Evolutionary conservation across 2,329 filamentous ascomycete genomes (phyloP).

Genomic region (Cryphonectria carpinicola): DNA sequence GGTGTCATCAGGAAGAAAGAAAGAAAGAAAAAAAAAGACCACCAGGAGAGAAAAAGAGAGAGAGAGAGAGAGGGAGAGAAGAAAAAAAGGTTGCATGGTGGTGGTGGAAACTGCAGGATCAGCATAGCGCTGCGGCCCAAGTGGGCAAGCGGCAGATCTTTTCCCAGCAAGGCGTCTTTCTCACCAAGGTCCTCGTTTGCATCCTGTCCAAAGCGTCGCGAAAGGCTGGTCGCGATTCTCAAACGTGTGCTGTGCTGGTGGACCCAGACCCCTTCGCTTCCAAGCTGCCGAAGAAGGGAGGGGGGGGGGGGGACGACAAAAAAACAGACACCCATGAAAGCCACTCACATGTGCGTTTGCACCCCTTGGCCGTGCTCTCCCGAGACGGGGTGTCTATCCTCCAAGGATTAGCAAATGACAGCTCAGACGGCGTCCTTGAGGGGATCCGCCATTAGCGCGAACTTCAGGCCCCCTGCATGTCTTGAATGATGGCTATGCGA

Average conservation of each 20-base stretch:
- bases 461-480: neutral
- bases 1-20: neutral
- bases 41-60: too few relatives aligned
- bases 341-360: neutral
- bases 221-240: neutral
- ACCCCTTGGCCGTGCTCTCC: neutral
- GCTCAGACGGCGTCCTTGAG: neutral
- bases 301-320: neutral
- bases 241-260: neutral
- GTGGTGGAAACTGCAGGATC: neutral
- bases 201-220: neutral
- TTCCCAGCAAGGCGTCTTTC: neutral
- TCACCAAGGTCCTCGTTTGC: too few relatives aligned
- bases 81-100: neutral
- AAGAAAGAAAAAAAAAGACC: too few relatives aligned
- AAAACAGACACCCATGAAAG: neutral
- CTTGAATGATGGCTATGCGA: neutral
- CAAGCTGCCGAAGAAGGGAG: neutral
- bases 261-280: neutral
- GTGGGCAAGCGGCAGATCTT: slow-evolving; percentile 8
- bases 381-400: neutral
- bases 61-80: too few relatives aligned
- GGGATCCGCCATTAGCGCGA: slow-evolving; percentile 6
- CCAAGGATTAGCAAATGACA: neutral
- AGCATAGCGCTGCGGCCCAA: slow-evolving; percentile 5